phyloP scores from a whole-genome alignment of 2,329 filamentous ascomycete genomes.

The Emergomyces orientalis region DNA sequence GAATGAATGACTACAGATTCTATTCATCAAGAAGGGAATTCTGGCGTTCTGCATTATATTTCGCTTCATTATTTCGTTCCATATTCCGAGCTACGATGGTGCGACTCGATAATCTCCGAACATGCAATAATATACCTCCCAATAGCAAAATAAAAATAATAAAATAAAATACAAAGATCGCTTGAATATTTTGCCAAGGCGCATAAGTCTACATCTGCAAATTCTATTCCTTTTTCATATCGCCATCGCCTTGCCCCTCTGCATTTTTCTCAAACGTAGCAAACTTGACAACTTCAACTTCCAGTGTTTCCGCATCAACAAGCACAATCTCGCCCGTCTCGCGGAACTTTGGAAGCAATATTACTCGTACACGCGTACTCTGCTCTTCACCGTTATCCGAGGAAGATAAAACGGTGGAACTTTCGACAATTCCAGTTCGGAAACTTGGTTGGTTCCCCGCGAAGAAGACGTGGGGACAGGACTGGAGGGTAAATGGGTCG shows the following conservation, averaged over 20 bases:
- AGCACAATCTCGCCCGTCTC: slow-evolving; percentile 71
- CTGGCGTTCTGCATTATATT: not conserved
- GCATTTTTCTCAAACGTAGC: slow-evolving; percentile 15
- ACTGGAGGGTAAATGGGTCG: slow-evolving; percentile 78
- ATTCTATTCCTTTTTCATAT: not conserved
- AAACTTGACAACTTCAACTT: slow-evolving; percentile 61
- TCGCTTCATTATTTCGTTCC: not conserved
- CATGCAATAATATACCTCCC: not conserved
- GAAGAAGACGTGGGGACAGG: slow-evolving; percentile 86
- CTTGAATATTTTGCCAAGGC: not conserved
- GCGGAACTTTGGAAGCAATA: slow-evolving; percentile 76
- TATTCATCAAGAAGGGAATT: not conserved
- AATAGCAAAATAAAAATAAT: not conserved
- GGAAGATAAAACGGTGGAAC: slow-evolving; percentile 16
- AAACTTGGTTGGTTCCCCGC: slow-evolving; percentile 77
- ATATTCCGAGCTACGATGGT: not conserved
- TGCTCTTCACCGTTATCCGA: slow-evolving; percentile 27
- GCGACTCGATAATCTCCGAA: not conserved
- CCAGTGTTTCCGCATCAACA: slow-evolving; percentile 75
- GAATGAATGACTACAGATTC: not conserved
- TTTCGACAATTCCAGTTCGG: slow-evolving; percentile 57
- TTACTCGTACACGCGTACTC: slow-evolving; percentile 53
- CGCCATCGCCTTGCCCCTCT: not conserved
- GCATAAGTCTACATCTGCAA: not conserved
- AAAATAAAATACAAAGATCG: not conserved